Evolutionary conservation across 2,329 filamentous ascomycete genomes (phyloP).

Genomic region (Zopfia rhizophila): DNA sequence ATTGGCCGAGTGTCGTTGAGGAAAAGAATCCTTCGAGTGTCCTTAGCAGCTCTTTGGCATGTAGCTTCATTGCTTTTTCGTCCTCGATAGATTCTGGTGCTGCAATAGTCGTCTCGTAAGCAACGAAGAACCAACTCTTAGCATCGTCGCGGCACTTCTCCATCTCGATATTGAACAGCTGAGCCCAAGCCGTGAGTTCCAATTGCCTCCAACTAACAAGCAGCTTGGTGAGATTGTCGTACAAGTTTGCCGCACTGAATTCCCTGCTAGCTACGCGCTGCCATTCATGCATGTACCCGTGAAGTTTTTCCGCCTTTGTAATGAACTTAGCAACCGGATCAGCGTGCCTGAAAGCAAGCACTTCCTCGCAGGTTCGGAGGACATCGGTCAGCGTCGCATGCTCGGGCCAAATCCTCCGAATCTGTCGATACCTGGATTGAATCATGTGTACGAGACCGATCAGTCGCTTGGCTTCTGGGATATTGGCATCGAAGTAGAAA

Average conservation of each 20-base stretch:
- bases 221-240: slow-evolving; percentile 80
- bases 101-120: slow-evolving; percentile 88
- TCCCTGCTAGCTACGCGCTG: slow-evolving; percentile 88
- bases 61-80: slow-evolving; percentile 68
- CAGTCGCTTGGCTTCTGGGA: slow-evolving; percentile 78
- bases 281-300: slow-evolving; percentile 90
- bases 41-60: slow-evolving; percentile 75
- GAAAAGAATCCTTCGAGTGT: slow-evolving; percentile 83
- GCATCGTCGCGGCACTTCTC: slow-evolving; percentile 80
- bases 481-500: slow-evolving; percentile 87
- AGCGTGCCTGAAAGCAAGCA: slow-evolving; percentile 78
- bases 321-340: slow-evolving; percentile 90
- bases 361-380: slow-evolving; percentile 75
- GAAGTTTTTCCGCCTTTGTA: slow-evolving; percentile 86
- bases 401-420: slow-evolving; percentile 72
- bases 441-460: slow-evolving; percentile 75
- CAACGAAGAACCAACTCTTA: slow-evolving; percentile 94
- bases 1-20: slow-evolving; percentile 84
- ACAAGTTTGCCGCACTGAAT: slow-evolving; percentile 74
- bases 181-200: slow-evolving; percentile 91
- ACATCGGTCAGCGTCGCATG: slow-evolving; percentile 86
- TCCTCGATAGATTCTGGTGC: slow-evolving; percentile 74
- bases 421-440: slow-evolving; percentile 75
- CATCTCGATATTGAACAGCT: slow-evolving; percentile 85
- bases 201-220: slow-evolving; percentile 91